Base-by-base conservation (phyloP, 495 filamentous ascomycete genomes). In the Penicillium egyptiacum region DNA sequence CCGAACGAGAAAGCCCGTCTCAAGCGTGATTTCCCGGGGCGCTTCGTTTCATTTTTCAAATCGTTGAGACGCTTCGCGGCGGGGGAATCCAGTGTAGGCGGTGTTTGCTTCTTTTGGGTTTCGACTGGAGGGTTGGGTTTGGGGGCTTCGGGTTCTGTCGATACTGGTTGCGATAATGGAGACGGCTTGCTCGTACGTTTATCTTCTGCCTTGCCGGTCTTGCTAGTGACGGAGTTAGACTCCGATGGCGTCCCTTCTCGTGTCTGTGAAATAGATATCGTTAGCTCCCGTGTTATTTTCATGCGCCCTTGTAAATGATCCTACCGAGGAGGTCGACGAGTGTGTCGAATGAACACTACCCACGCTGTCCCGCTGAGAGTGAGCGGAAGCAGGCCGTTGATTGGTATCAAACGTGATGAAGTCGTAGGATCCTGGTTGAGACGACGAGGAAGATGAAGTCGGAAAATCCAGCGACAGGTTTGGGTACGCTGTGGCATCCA, bases 1-100 rank as follows among this genome's bases (percentile, higher is more conserved):
- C 94, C 92, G 72, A 99, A 99, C 0, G 95, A 98, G 70, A 99
- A 97, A 3, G 94, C 94, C 65, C 94, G 84, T 55, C 94, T 82
- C 45, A 99, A 75, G 50, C 93, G 81, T 55, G 95, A 95, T 75
- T 96, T 93, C 53, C 85, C 90, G 55, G 86, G 86, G 59, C 82
- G 87, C 62, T 82, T 84, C 1, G 78, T 72, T 31, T 86, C 86
- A 61, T 86, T 90, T 55, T 93, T 90, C 46, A 98, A 75, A 10
- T 91, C 91, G 10, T 88, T 82, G 39, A 96, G 79, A 46, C 92
- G 89, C 65, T 89, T 84, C 3, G 88, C 86, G 11, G 92, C 92
- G 42, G 88, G 83, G 55, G 89, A 95, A 49, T 78, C 70, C 54
- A 57, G 50, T 46, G 66, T 55, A 23, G 67, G 59, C 5, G 69